Conservation (phyloP, 2,329 filamentous ascomycete genomes). For the Sporothrix curviconia region DNA sequence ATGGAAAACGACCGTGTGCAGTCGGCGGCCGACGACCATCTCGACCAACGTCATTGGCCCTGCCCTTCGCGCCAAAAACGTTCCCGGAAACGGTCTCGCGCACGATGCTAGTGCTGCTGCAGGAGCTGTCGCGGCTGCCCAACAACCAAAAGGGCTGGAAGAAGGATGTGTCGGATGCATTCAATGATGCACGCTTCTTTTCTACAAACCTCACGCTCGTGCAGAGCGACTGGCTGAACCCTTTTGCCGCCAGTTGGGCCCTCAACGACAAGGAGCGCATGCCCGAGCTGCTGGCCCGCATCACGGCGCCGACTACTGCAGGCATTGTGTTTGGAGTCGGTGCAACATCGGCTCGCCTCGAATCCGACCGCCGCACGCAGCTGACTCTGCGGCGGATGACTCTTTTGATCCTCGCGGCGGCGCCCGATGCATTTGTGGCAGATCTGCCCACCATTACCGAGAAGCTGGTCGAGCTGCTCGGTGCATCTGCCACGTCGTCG, state of each 20-base stretch:
- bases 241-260: slow-evolving; percentile 78
- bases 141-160: slow-evolving; percentile 86
- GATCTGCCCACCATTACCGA: slow-evolving; percentile 70
- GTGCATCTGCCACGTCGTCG: slow-evolving; percentile 78
- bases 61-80: slow-evolving; percentile 69
- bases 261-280: slow-evolving; percentile 83
- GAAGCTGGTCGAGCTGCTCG: slow-evolving; percentile 79
- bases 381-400: slow-evolving; percentile 79
- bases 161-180: slow-evolving; percentile 85
- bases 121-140: slow-evolving; percentile 68
- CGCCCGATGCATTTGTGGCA: slow-evolving; percentile 70
- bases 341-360: slow-evolving; percentile 84
- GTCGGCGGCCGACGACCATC: slow-evolving; percentile 69
- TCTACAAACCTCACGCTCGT: slow-evolving; percentile 60
- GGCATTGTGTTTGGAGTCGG: slow-evolving; percentile 99
- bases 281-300: slow-evolving; percentile 68
- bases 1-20: slow-evolving; percentile 79
- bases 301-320: slow-evolving; percentile 83
- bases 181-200: slow-evolving; percentile 86
- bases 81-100: slow-evolving; percentile 81
- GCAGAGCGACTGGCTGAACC: slow-evolving; percentile 64
- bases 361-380: slow-evolving; percentile 89
- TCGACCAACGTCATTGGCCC: slow-evolving; percentile 78
- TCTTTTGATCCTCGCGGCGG: slow-evolving; percentile 68
- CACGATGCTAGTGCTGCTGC: slow-evolving; percentile 64